A percentile compares a stretch with the other conserved stretches of the same genome.
Evolutionary conservation across 768 basidiomycete species (phyloP).

Genomic region (Termitomyces sp.): DNA sequence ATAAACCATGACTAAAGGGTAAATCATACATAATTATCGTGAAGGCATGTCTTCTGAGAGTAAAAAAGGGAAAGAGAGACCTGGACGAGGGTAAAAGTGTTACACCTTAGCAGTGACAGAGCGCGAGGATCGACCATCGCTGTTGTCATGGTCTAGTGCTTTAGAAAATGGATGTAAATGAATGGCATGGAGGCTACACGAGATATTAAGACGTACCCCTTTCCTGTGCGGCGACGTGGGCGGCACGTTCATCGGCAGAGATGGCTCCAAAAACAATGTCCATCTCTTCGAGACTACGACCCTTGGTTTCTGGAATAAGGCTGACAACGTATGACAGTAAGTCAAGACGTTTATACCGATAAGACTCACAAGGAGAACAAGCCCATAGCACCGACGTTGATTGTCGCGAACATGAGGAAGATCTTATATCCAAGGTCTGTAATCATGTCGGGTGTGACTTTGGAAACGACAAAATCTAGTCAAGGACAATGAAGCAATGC

Average conservation of each 20-base stretch:
- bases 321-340: slow-evolving; percentile 13
- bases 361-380: slow-evolving; percentile 53
- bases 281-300: slow-evolving; percentile 49
- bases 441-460: slow-evolving; percentile 61
- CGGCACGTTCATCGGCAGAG: slow-evolving; percentile 44
- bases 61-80: too few species aligned
- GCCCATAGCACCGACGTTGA: slow-evolving; percentile 69
- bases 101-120: neutral
- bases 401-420: slow-evolving; percentile 71
- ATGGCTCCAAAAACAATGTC: slow-evolving; percentile 53
- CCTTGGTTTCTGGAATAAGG: slow-evolving; percentile 59
- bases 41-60: neutral
- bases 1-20: neutral
- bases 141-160: slow-evolving; percentile 2
- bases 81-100: neutral
- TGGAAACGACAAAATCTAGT: slow-evolving; percentile 68
- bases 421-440: slow-evolving; percentile 64
- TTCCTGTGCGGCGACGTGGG: slow-evolving; percentile 44
- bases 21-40: neutral
- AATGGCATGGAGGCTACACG: neutral
- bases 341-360: neutral
- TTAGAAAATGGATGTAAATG: neutral
- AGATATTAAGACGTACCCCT: slow-evolving; percentile 18
- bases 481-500: neutral
- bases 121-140: neutral